phyloP scores from a whole-genome alignment of 1,284 basidiomycete genomes.

The Boletellus deceptivus region DNA sequence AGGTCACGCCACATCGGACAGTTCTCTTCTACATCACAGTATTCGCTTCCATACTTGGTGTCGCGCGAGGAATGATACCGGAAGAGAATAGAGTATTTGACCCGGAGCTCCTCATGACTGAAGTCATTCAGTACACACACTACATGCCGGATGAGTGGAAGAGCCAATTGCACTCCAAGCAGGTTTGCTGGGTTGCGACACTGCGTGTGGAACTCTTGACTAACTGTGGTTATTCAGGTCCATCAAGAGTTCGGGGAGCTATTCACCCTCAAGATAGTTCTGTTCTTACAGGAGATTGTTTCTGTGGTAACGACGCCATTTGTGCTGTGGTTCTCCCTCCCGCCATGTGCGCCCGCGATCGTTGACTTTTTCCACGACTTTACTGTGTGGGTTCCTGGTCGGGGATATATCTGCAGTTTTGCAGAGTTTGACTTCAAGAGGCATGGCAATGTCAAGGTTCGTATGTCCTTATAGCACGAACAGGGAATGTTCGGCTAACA shows the following conservation, averaged over 20 bases:
- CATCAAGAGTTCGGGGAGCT: conserved; percentile 87
- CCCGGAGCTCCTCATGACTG: conserved; percentile 87
- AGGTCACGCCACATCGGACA: conserved; percentile 90
- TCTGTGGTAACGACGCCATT: conserved; percentile 94
- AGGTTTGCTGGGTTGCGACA: conserved; percentile 43
- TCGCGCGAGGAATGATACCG: conserved; percentile 92
- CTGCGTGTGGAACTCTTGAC: background rate
- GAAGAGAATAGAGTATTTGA: conserved; percentile 94
- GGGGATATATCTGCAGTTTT: conserved; percentile 97
- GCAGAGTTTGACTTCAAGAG: conserved; percentile 97
- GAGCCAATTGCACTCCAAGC: conserved; percentile 84
- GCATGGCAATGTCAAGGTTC: conserved; percentile 82
- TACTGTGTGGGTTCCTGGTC: conserved; percentile 92
- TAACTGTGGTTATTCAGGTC: conserved; percentile 47
- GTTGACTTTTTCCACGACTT: conserved; percentile 98
- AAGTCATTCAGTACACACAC: conserved; percentile 91
- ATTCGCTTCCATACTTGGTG: conserved; percentile 86
- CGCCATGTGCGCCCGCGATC: conserved; percentile 82
- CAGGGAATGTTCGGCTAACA: conserved; percentile 2
- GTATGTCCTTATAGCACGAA: conserved; percentile 13
- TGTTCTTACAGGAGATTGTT: conserved; percentile 85
- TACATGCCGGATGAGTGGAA: conserved; percentile 95
- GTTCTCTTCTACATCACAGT: conserved; percentile 91
- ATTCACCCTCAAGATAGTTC: conserved; percentile 84
- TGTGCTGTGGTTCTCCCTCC: conserved; percentile 90